Conservation (phyloP, 2,329 filamentous ascomycete species). For the Trichocomaceae sp. region DNA sequence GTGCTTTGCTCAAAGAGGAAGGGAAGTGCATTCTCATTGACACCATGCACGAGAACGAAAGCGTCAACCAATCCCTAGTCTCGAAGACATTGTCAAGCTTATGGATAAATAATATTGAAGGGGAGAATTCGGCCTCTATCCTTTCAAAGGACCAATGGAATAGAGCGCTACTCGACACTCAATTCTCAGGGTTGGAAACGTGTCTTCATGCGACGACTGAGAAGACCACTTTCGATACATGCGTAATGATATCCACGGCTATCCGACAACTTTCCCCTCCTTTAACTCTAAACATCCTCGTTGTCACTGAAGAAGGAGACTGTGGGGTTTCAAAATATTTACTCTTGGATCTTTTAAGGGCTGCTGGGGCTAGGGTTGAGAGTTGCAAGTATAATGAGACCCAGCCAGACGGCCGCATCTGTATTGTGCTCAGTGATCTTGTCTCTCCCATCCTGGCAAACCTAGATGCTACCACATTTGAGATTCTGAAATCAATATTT, state of each 20-base stretch:
- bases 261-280: not conserved
- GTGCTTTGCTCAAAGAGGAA: not conserved
- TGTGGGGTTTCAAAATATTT: not conserved
- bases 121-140: not conserved
- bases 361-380: not conserved
- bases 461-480: not conserved
- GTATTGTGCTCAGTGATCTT: not conserved
- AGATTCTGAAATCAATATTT: not conserved
- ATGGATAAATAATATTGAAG: too few species aligned
- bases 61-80: not conserved
- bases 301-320: not conserved
- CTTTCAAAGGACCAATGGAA: not conserved
- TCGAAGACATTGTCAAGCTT: not conserved
- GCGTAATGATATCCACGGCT: not conserved
- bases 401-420: not conserved
- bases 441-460: not conserved
- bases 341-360: not conserved
- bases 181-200: too few species aligned
- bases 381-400: not conserved
- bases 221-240: not conserved
- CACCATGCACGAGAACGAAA: not conserved
- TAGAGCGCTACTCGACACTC: too few species aligned
- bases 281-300: not conserved
- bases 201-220: not conserved
- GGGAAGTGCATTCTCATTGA: not conserved